These are phyloP conservation scores for Aureobasidium subglaciale DNA, from an alignment of 2,329 filamentous ascomycete genomes.

Conservation along the genomic window DNA sequence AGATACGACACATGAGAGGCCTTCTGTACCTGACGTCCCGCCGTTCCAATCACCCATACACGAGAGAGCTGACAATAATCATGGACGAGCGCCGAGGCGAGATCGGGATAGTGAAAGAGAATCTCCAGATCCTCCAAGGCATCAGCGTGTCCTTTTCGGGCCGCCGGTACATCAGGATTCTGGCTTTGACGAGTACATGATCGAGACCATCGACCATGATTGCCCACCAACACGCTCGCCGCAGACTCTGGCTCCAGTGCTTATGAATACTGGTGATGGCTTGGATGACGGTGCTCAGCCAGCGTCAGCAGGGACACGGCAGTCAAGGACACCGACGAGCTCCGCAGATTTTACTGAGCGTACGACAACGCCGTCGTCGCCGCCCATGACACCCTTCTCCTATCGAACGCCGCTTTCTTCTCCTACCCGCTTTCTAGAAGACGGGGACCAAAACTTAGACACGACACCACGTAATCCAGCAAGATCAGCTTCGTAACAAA, in stretches of 20 bases:
- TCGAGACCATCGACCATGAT: constrained; percentile 16
- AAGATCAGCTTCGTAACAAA: not conserved
- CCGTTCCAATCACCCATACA: not conserved
- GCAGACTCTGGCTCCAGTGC: not conserved
- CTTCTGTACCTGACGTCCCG: not conserved
- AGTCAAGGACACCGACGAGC: not conserved
- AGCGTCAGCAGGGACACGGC: not conserved
- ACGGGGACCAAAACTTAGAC: not conserved
- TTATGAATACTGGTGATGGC: not conserved
- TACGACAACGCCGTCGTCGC: not conserved
- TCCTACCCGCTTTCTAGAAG: not conserved
- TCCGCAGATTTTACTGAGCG: not conserved
- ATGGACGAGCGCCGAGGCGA: not conserved
- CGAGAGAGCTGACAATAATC: not conserved
- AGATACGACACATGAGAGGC: not conserved
- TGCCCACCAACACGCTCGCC: not conserved
- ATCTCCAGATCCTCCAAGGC: not conserved
- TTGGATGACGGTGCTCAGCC: not conserved
- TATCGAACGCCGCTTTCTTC: not conserved
- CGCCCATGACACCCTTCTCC: constrained; percentile 7
- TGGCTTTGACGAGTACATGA: constrained; percentile 30
- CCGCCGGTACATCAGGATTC: constrained; percentile 30
- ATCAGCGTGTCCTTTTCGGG: not conserved
- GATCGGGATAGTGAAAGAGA: not conserved
- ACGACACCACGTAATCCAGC: not conserved